A percentile compares a stretch with the other conserved stretches of the same genome.
These are phyloP conservation scores for Berkeleyomyces rouxiae DNA, from an alignment of 2,329 filamentous ascomycete species.

Conservation along the genomic window DNA sequence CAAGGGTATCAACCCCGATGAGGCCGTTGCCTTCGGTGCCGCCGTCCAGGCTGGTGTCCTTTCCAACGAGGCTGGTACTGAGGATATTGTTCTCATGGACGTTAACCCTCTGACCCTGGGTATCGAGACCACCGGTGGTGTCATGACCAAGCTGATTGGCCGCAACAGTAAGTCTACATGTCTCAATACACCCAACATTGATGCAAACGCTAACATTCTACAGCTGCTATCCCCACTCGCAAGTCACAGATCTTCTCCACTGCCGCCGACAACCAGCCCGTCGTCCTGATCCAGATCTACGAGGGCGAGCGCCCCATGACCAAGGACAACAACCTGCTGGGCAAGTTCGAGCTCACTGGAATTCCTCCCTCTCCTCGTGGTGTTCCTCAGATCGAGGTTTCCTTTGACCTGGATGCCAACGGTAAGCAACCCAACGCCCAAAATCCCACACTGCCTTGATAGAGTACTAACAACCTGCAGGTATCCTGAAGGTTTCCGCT, in stretches of 20 bases:
- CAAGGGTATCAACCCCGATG: constrained; percentile 99
- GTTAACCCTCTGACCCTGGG: constrained; percentile 92
- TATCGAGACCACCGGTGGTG: constrained; percentile 93
- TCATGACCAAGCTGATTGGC: constrained; percentile 94
- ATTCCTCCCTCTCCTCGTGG: constrained; percentile 91
- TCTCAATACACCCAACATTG: not conserved
- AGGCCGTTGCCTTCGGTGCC: constrained; percentile 95
- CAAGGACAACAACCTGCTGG: constrained; percentile 92
- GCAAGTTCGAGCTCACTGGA: constrained; percentile 94
- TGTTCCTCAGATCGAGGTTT: constrained; percentile 95
- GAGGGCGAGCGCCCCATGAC: constrained; percentile 90
- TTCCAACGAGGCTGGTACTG: constrained; percentile 68
- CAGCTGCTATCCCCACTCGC: constrained; percentile 70
- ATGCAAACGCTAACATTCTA: not conserved
- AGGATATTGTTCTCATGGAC: constrained; percentile 82
- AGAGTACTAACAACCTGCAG: not conserved
- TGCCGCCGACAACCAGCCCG: constrained; percentile 88
- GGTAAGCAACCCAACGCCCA: constrained; percentile 26
- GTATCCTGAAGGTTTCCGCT: constrained; percentile 86
- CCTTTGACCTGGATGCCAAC: constrained; percentile 95
- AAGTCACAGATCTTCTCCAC: constrained; percentile 98
- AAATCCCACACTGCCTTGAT: not conserved
- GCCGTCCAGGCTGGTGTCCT: constrained; percentile 95
- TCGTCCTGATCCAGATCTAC: constrained; percentile 86
- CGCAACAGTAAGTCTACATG: constrained; percentile 46